phyloP scores from a whole-genome alignment of 2,329 filamentous ascomycete genomes.

The Talaromyces sp. region DNA sequence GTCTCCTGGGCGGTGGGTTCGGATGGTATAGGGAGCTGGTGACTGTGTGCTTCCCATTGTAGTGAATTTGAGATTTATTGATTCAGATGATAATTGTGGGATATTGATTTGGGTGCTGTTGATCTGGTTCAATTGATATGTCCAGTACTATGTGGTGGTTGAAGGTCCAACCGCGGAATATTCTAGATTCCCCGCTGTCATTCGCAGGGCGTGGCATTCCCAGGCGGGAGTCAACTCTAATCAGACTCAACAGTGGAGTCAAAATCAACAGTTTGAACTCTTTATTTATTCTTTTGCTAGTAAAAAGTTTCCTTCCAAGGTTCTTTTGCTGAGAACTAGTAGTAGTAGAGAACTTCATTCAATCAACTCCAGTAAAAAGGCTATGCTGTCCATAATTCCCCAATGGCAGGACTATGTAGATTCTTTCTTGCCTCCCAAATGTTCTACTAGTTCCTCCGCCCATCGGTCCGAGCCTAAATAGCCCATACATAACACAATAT shows the following conservation, averaged over 20 bases:
- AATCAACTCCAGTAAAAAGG: too few relatives aligned
- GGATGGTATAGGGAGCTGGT: conserved; percentile 7
- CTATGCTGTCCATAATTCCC: too few relatives aligned
- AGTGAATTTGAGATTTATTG: not conserved
- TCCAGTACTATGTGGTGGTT: too few relatives aligned
- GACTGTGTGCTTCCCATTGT: conserved; percentile 1
- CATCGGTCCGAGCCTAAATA: not conserved
- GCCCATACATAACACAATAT: not conserved
- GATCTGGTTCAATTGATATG: too few relatives aligned
- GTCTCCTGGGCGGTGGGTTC: conserved; percentile 25
- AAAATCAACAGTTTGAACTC: not conserved
- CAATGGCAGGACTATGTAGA: not conserved
- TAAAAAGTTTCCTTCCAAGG: not conserved
- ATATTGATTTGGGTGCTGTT: too few relatives aligned
- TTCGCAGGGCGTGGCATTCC: conserved; percentile 1
- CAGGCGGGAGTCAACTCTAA: too few relatives aligned
- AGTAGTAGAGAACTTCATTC: too few relatives aligned
- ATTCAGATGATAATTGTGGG: not conserved
- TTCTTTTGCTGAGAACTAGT: too few relatives aligned
- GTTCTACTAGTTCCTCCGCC: not conserved
- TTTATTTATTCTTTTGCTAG: too few relatives aligned
- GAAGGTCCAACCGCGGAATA: too few relatives aligned
- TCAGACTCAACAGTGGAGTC: not conserved
- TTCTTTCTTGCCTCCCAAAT: not conserved
- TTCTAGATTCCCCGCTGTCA: not conserved